Evolutionary conservation across 331 rosid genomes (phyloP).

Genomic region (Arachis monticola): DNA sequence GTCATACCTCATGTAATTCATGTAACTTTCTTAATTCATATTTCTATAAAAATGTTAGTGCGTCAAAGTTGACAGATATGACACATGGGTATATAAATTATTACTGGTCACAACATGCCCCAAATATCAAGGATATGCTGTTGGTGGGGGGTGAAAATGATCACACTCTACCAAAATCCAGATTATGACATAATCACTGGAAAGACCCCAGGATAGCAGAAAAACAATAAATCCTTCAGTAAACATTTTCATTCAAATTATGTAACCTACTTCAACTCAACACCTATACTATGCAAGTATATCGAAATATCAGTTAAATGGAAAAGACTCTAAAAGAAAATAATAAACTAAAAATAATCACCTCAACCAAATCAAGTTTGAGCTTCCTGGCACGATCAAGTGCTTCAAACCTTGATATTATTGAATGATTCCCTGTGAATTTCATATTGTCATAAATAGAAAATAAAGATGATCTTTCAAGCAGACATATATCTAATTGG

Average conservation of each 20-base stretch:
- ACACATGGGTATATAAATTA: background rate
- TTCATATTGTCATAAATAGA: constrained; percentile 3
- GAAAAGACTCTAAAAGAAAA: background rate
- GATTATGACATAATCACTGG: background rate
- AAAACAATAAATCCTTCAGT: background rate
- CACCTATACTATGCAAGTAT: constrained; percentile 3
- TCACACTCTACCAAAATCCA: constrained; percentile 7
- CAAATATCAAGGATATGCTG: constrained; percentile 9
- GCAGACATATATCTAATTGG: background rate
- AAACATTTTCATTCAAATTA: background rate
- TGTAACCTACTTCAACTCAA: constrained; percentile 11
- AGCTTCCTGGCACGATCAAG: constrained; percentile 67
- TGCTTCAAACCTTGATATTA: constrained; percentile 68
- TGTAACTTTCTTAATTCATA: background rate
- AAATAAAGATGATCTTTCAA: constrained; percentile 30
- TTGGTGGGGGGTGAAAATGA: background rate
- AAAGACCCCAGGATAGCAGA: constrained; percentile 11
- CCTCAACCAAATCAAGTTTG: constrained; percentile 92
- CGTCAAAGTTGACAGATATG: background rate
- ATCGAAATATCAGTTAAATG: constrained; percentile 20
- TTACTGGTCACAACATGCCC: background rate
- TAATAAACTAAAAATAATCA: constrained; percentile 37
- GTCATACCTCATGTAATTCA: background rate
- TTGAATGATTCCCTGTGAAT: constrained; percentile 65
- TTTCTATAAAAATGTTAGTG: background rate